Evolutionary conservation across 352 stramenopile species (phyloP).

Genomic region (Phytophthora multivora): DNA sequence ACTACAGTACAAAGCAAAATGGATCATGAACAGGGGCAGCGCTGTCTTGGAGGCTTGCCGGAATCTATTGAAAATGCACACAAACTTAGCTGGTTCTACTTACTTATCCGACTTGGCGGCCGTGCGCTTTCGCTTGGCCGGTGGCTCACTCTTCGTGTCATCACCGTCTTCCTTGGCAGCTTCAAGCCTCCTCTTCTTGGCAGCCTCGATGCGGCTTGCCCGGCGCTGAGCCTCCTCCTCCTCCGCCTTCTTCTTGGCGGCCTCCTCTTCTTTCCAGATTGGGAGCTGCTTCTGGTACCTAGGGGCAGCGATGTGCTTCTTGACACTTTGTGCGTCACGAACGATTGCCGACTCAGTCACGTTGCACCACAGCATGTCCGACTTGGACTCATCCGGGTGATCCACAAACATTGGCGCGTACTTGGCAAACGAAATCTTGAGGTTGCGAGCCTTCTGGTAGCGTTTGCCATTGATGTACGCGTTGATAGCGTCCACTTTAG

Average conservation of each 20-base stretch:
- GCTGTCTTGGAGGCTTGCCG: neutral
- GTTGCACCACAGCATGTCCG: conserved; percentile 63
- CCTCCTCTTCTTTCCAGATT: conserved; percentile 54
- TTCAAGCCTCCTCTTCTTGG: conserved; percentile 39
- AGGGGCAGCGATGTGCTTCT: conserved; percentile 54
- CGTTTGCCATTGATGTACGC: conserved; percentile 63
- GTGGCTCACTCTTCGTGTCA: conserved; percentile 9
- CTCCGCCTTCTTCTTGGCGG: conserved; percentile 40
- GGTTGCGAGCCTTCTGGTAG: conserved; percentile 50
- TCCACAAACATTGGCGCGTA: conserved; percentile 71
- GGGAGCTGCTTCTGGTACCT: conserved; percentile 68
- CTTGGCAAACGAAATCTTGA: conserved; percentile 52
- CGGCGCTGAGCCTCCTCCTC: conserved; percentile 34
- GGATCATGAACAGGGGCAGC: conserved; percentile 1
- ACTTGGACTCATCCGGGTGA: conserved; percentile 61
- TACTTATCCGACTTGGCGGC: conserved; percentile 15
- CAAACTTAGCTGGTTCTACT: conserved; percentile 24
- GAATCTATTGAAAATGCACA: conserved; percentile 24
- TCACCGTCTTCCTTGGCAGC: conserved; percentile 10
- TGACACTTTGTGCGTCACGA: conserved; percentile 50
- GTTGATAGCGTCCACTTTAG: conserved; percentile 53
- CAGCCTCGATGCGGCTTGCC: conserved; percentile 27
- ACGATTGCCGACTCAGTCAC: conserved; percentile 65
- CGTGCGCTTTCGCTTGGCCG: conserved; percentile 25
- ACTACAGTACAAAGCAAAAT: too few relatives aligned